Evolutionary conservation across 345 rosid genomes (phyloP), one percentile per base, ranked within the genome.

Genomic region (Melaleuca alternifolia): DNA sequence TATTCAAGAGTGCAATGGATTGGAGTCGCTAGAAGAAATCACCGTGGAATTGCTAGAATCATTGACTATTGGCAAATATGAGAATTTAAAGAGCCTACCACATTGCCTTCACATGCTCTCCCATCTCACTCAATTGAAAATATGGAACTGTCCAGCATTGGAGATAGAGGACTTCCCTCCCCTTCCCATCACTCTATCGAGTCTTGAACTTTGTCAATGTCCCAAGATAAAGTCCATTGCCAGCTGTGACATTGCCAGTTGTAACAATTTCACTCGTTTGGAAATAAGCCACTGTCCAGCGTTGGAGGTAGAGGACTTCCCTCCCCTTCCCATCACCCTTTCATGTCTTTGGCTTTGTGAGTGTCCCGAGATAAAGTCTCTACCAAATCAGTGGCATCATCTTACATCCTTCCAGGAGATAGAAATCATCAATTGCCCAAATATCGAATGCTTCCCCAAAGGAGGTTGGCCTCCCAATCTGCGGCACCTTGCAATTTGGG

Each of bases 61-160:
- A 20, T 8, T 54, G 11, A 10, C 3, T 54, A 54, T 54, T 21
- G 1, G 0, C 0, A 12, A 2, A 9, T 10, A 13, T 56, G 24
- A 56, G n/a, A 24, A 3, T 56, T 0, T 24, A 3, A n/a, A 12
- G 5, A 23, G n/a, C 28, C 10, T 56, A 56, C 61, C 61, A 56
- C 6, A 10, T 0, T 0, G 0, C 13, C 28, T 56, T 24, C 28
- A 56, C 28, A 10, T 6, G 0, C 61, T 56, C 28, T 56, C 61
- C n/a, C 2, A 59, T 59, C 71, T 59, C 9, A 59, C 16, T 5
- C 1, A 0, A 2, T 59, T 59, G 33, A 1, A 2, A 5, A 54
- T 20, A 54, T 5, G 10, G 4, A 24, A 53, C 4, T 53, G 56
- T 20, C 56, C 24, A 20, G 26, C 53, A 51, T 51, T 51, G 53